These are phyloP conservation scores for Saccharomyces pastorianus DNA, from an alignment of 1,139 yeast genomes.

Conservation along the genomic window DNA sequence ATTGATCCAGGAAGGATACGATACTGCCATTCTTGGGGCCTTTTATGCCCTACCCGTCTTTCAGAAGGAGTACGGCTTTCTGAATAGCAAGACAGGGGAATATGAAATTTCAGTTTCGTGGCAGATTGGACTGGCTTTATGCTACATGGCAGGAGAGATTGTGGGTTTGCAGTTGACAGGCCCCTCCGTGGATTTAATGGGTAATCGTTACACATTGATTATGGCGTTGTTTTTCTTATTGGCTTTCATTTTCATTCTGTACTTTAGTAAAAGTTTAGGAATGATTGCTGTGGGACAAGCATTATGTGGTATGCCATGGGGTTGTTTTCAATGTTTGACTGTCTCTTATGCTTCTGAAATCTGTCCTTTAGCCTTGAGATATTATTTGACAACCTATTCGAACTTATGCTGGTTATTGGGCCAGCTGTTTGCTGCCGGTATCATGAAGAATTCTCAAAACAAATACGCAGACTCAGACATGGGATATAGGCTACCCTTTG, in stretches of 20 bases:
- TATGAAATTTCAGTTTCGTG: background rate
- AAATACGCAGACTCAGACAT: background rate
- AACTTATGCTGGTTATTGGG: background rate
- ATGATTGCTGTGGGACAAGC: background rate
- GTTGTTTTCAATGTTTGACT: background rate
- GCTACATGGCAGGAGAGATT: background rate
- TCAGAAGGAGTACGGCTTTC: background rate
- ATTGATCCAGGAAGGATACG: slow-evolving; percentile 24
- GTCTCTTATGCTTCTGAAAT: background rate
- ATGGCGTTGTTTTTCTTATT: background rate
- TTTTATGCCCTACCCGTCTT: slow-evolving; percentile 12
- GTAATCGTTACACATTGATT: background rate
- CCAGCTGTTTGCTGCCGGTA: background rate
- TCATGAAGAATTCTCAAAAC: background rate
- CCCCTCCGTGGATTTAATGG: background rate
- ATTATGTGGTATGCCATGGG: background rate
- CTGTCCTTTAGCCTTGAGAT: background rate
- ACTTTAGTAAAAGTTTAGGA: background rate
- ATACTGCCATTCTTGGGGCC: slow-evolving; percentile 31
- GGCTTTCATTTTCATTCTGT: background rate
- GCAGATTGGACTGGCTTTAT: background rate
- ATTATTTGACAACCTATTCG: background rate
- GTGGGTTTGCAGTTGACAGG: background rate
- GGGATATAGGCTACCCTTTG: background rate
- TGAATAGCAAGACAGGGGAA: background rate